Percentiles rank a stretch among this genome's conserved stretches.
phyloP scores from a whole-genome alignment of 1,284 basidiomycete genomes.

The Trametes hirsuta region DNA sequence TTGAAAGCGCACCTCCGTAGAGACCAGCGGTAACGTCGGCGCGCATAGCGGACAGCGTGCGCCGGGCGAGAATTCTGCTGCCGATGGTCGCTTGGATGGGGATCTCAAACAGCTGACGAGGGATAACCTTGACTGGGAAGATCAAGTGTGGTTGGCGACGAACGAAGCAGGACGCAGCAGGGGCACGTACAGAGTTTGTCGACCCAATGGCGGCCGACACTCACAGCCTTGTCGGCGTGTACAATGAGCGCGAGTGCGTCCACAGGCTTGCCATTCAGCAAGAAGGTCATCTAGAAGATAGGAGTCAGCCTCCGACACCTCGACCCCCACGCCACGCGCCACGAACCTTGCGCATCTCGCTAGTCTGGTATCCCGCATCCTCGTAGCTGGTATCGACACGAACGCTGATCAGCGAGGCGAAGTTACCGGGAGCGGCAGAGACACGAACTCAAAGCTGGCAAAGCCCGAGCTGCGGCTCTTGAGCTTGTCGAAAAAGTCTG shows the following conservation, averaged over 20 bases:
- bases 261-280: conserved; percentile 85
- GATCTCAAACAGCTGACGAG: conserved; percentile 92
- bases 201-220: conserved; percentile 81
- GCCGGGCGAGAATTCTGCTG: conserved; percentile 86
- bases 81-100: conserved; percentile 90
- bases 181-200: conserved; percentile 79
- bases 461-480: conserved; percentile 92
- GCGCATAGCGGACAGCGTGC: conserved; percentile 85
- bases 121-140: conserved; percentile 81
- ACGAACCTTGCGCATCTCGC: conserved; percentile 79
- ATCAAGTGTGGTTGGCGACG: not conserved
- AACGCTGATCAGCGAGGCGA: conserved; percentile 10
- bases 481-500: conserved; percentile 90
- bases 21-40: conserved; percentile 96
- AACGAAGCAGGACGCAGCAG: not conserved
- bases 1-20: conserved; percentile 71
- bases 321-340: not conserved
- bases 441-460: conserved; percentile 85
- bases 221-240: conserved; percentile 73
- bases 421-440: not conserved
- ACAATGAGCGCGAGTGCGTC: conserved; percentile 93
- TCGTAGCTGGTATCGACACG: conserved; percentile 68
- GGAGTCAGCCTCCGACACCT: not conserved
- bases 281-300: conserved; percentile 68
- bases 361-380: conserved; percentile 83